Base-by-base conservation (phyloP, 2,329 filamentous ascomycete species). In the Pyricularia pennisetigena region DNA sequence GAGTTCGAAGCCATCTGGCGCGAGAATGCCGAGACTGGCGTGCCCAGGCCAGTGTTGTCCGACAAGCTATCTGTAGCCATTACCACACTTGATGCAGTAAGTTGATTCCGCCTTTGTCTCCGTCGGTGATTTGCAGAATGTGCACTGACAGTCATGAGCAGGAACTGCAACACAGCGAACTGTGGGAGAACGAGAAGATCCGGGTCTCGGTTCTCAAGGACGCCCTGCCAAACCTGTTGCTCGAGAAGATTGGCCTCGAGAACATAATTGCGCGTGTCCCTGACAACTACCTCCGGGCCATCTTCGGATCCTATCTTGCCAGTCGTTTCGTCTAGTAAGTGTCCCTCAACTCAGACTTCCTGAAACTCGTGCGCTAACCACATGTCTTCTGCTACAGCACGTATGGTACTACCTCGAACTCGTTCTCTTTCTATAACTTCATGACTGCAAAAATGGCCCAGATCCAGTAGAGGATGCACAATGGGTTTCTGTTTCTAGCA, bases 1-100 rank as follows among this genome's bases (percentile, higher is more conserved):
- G 95, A 99, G 79, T 99, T 99, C 73, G 95, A 99, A 81, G 95
- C 95, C 62, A 96, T 99, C 81, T 99, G 95, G 95, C 88, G 92
- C 72, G 95, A 99, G 79, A 88, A 97, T 76, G 88, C 95, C 79
- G 80, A 89, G 76, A 97, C 92, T 1, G 91, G 92, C 67, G 83
- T 89, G 68, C 81, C 92, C 26, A 88, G 94, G 70, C 96, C 93
- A 70, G 87, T 94, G n/a, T 85, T 99, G 68, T 97, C 93, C 65
- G 95, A 99, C 78, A 92, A 90, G 73, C 87, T 99, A 68, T 97
- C 92, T 68, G 82, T 92, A 66, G 94, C 95, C 41, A 99, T 99
- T 76, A 98, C 94, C n/a, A 91, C 91, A 73, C 86, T 99, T 26
- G 94, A 99, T 74, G 94, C 59, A 5, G 59, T 62, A 29, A 28